Conservation (phyloP, 208 protist species). For the Trypanosomatidae sp. region DNA sequence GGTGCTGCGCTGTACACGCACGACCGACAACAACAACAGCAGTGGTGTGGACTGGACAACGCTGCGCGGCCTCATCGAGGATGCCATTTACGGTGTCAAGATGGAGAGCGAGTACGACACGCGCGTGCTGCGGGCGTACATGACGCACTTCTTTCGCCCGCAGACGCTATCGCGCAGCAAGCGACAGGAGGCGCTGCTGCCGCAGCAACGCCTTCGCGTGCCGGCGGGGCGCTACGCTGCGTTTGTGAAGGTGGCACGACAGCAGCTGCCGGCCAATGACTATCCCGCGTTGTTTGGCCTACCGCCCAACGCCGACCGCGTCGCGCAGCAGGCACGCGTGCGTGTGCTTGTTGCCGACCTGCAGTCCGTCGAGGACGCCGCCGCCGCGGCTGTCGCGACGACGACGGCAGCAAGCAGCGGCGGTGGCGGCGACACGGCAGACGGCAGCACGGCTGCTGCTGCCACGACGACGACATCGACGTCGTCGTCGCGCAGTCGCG, state of each 20-base stretch:
- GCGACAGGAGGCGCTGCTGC: conserved; percentile 16
- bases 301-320: conserved; percentile 90
- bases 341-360: conserved; percentile 60
- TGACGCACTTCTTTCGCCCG: conserved; percentile 83
- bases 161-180: conserved; percentile 36
- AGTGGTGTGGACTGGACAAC: conserved; percentile 67
- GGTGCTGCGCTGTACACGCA: conserved; percentile 53
- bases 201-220: conserved; percentile 49
- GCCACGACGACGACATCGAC: too few relatives aligned
- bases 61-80: conserved; percentile 90
- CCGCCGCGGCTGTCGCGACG: conserved; percentile 42
- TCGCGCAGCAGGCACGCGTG: conserved; percentile 77
- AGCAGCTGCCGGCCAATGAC: conserved; percentile 85
- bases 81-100: conserved; percentile 94
- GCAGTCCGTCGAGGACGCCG: conserved; percentile 63
- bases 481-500: too few relatives aligned
- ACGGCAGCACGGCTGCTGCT: too few relatives aligned
- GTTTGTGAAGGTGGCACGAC: conserved; percentile 67
- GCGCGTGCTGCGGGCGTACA: conserved; percentile 87
- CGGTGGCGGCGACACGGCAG: too few relatives aligned
- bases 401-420: too few relatives aligned
- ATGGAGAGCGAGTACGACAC: conserved; percentile 93
- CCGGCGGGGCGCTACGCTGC: conserved; percentile 54
- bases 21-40: conserved; percentile 4
- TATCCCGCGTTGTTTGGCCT: conserved; percentile 88